A percentile compares a stretch with the other conserved stretches of the same genome.
These are phyloP conservation scores for Mycena olivaceomarginata DNA, from an alignment of 768 basidiomycete genomes.

Conservation along the genomic window DNA sequence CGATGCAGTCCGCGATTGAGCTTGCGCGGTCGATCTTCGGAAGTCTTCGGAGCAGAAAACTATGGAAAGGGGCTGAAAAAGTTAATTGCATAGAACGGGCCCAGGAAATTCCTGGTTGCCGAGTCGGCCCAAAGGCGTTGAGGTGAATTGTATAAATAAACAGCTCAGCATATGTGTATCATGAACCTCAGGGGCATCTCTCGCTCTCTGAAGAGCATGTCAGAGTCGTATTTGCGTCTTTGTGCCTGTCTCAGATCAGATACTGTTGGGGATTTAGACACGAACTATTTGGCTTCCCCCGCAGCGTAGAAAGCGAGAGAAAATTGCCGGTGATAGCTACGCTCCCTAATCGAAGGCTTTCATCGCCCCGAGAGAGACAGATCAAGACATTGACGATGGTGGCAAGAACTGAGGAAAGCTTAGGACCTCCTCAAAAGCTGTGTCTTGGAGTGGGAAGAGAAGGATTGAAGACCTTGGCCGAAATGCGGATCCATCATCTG, in stretches of 20 bases:
- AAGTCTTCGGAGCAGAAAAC: slow-evolving; percentile 10
- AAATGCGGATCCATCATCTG: too few species aligned
- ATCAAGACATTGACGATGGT: too few species aligned
- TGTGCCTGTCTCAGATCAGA: slow-evolving; percentile 7
- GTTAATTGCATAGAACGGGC: slow-evolving; percentile 11
- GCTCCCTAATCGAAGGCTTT: slow-evolving; percentile 9
- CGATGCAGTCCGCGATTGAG: slow-evolving; percentile 13
- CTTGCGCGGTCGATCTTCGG: neutral
- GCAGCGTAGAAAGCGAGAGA: slow-evolving; percentile 17
- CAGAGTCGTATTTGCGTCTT: slow-evolving; percentile 18
- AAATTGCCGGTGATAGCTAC: slow-evolving; percentile 11
- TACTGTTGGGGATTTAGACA: slow-evolving; percentile 9
- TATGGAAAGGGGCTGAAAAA: slow-evolving; percentile 8
- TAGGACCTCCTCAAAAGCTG: too few species aligned
- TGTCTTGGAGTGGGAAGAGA: too few species aligned
- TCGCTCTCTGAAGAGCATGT: slow-evolving; percentile 10
- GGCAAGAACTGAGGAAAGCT: too few species aligned
- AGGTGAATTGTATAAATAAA: slow-evolving; percentile 20
- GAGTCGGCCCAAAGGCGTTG: slow-evolving; percentile 1
- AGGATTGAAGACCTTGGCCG: too few species aligned
- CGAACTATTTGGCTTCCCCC: neutral
- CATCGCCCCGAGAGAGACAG: too few species aligned
- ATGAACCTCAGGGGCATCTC: slow-evolving; percentile 18
- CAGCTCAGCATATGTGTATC: slow-evolving; percentile 12
- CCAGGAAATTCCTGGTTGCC: neutral